A percentile compares a stretch with the other conserved stretches of the same genome.
These are phyloP conservation scores for Candida mattraensis DNA, from an alignment of 805 yeast genomes.

Conservation along the genomic window DNA sequence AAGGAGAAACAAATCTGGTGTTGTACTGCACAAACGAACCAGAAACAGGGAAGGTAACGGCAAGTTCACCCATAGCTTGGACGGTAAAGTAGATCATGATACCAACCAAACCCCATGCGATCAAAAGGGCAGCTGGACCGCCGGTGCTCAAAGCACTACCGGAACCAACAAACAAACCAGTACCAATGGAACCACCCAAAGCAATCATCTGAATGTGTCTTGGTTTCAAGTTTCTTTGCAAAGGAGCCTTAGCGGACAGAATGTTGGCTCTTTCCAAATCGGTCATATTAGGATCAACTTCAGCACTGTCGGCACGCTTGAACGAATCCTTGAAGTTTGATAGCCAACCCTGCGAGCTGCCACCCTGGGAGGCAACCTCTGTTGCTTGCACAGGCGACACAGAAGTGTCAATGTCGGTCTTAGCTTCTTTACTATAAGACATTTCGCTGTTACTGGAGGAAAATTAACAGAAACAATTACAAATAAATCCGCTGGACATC, in stretches of 20 bases:
- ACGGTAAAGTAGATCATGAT: constrained; percentile 60
- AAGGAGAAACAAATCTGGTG: constrained; percentile 55
- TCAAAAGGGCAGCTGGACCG: constrained; percentile 73
- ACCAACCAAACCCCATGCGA: constrained; percentile 60
- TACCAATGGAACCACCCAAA: constrained; percentile 80
- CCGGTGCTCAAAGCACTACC: constrained; percentile 60
- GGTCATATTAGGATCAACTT: constrained; percentile 43
- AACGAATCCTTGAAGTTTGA: constrained; percentile 31
- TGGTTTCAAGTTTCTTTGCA: constrained; percentile 51
- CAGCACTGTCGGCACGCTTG: constrained; percentile 34
- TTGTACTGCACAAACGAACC: constrained; percentile 64
- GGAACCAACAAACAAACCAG: constrained; percentile 78
- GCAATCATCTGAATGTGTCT: constrained; percentile 82
- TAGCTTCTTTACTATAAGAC: constrained; percentile 20
- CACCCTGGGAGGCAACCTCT: constrained; percentile 2
- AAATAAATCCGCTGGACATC: too few relatives aligned
- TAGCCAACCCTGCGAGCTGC: constrained; percentile 15
- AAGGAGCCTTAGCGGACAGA: constrained; percentile 48
- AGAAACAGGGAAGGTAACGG: constrained; percentile 62
- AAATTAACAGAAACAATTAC: too few relatives aligned
- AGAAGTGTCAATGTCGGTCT: constrained; percentile 25
- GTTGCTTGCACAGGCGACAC: constrained; percentile 24
- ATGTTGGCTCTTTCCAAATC: constrained; percentile 49
- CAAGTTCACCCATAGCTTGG: constrained; percentile 65
- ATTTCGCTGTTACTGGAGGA: too few relatives aligned